These are phyloP conservation scores for Ligustrum vulgare DNA, from an alignment of 257 asterid species.

Conservation along the genomic window DNA sequence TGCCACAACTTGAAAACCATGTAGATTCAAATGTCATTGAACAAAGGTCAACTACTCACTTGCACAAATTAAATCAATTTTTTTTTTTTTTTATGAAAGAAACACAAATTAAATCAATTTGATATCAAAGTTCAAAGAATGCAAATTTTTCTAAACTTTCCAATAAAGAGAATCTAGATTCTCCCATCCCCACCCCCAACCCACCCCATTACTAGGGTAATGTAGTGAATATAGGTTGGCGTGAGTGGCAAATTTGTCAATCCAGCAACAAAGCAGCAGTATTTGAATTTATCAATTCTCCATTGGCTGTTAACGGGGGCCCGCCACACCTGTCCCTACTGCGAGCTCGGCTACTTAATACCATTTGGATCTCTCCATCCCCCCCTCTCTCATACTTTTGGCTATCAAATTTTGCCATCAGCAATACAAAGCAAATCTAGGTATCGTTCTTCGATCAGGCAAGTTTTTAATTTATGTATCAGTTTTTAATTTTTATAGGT, in stretches of 20 bases:
- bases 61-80: not conserved
- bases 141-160: not conserved
- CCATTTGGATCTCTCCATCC: conserved; percentile 26
- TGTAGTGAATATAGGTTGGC: not conserved
- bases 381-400: not conserved
- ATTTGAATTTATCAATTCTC: conserved; percentile 5
- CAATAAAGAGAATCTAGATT: not conserved
- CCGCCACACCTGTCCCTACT: conserved; percentile 23
- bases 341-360: conserved; percentile 1
- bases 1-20: not conserved
- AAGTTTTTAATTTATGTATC: not conserved
- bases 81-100: no score
- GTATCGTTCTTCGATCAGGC: conserved; percentile 10
- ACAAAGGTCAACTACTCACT: not conserved
- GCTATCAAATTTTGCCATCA: not conserved
- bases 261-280: not conserved
- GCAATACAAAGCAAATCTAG: conserved; percentile 4
- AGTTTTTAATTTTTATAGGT: not conserved
- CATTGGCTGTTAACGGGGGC: conserved; percentile 13
- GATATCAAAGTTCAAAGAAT: not conserved
- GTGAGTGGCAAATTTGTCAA: not conserved
- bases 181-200: not conserved
- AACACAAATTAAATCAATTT: not conserved
- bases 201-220: not conserved
- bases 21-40: not conserved